Evolutionary conservation across 2,329 filamentous ascomycete species (phyloP), one percentile per base, ranked within the genome.

Genomic region (Shiraia bambusicola): DNA sequence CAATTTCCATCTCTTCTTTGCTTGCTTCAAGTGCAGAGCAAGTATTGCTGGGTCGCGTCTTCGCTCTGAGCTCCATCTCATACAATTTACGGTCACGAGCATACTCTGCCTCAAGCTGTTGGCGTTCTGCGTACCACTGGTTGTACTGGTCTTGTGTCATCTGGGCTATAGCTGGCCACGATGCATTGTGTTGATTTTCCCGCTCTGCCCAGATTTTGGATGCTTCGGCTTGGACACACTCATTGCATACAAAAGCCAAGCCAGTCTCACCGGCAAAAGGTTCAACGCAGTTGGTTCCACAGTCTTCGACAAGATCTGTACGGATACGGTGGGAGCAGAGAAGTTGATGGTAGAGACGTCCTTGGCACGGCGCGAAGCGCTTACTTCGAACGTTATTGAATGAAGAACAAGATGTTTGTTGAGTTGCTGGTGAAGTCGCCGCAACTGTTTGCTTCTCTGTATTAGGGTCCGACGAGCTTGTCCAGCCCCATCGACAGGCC

Each of bases 281-380:
- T 16, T 68, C 64, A 11, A 67, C 47, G 25, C 65, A 68, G 39
- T 66, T 68, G 28, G 44, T 37, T 16, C 62, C 64, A 34, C 65
- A 67, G 15, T 67, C 61, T 38, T 68, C 64, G 5, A 66, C 63
- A 0, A 66, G 31, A 39, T 67, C 62, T 3, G 65, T 68, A 13
- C 65, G 61, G 28, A 68, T 56, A 5, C 61, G 58, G 46, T 68
- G 65, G 13, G 63, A 64, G 36, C 65, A 67, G 6, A 56, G 40
- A 4, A 68, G 59, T 37, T 67, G 64, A 30, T 68, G 65, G 27
- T 67, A 67, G 6, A 66, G 56, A 6, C 62, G 61, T 9, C 63
- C 63, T 38, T 61, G 59, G 36, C 65, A 68, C 14, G 62, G 56
- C 17, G 56, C 54, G 34, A 65, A 61, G 17, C 63, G 61, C 38